phyloP scores from a whole-genome alignment of 2,329 filamentous ascomycete genomes.

The Apiospora hydei region DNA sequence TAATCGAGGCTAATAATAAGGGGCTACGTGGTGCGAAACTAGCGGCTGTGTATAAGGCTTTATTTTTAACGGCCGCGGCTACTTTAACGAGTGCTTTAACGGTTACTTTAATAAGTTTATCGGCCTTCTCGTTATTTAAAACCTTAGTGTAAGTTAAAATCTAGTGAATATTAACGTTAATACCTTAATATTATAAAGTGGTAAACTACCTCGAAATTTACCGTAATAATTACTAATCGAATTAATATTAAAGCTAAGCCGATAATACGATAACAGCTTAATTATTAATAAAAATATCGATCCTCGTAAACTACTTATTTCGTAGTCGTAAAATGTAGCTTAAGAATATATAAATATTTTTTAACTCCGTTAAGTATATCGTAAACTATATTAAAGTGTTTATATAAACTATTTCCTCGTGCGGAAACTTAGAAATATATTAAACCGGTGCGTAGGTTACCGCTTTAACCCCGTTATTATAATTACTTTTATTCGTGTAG shows the following conservation, averaged over 20 bases:
- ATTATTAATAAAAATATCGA: not conserved
- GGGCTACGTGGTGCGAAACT: too few relatives aligned
- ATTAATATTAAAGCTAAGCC: not conserved
- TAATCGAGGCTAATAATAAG: too few relatives aligned
- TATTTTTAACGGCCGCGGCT: too few relatives aligned
- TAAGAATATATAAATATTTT: not conserved
- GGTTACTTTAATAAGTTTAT: not conserved
- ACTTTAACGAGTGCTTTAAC: too few relatives aligned
- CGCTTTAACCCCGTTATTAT: not conserved
- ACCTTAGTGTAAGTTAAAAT: not conserved
- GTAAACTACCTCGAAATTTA: not conserved
- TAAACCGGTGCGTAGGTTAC: not conserved
- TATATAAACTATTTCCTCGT: not conserved
- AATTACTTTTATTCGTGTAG: not conserved
- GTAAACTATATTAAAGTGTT: not conserved
- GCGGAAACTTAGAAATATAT: too few relatives aligned
- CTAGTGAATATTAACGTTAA: not conserved
- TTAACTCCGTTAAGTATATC: not conserved
- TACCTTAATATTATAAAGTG: not conserved
- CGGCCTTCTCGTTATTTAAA: not conserved
- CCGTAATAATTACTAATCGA: not conserved
- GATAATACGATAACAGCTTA: not conserved
- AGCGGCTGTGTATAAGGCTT: too few relatives aligned
- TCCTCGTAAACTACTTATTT: not conserved
- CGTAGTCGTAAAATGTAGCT: not conserved